phyloP scores from a whole-genome alignment of 345 rosid genomes.

The Populus euphratica region DNA sequence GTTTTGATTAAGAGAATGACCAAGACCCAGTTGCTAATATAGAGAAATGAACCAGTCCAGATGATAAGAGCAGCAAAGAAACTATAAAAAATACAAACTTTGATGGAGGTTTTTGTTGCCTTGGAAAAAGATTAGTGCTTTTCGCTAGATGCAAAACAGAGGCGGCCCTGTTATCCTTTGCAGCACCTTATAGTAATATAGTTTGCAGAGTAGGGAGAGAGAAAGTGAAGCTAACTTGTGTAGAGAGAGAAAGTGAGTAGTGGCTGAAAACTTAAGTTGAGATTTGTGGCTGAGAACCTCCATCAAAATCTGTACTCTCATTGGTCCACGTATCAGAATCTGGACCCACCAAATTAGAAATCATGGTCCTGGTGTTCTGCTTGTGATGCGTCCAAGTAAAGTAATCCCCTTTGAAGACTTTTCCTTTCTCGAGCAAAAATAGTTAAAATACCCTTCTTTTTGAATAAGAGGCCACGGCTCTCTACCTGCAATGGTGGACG shows the following conservation, averaged over 20 bases:
- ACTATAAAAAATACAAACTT: not conserved
- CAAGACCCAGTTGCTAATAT: slow-evolving; percentile 11
- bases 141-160: not conserved
- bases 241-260: slow-evolving; percentile 12
- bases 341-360: slow-evolving; percentile 7
- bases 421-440: no score
- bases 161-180: slow-evolving; percentile 14
- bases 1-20: not conserved
- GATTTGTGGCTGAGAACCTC: slow-evolving; percentile 41
- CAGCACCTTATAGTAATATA: not conserved
- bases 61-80: not conserved
- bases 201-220: not conserved
- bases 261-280: slow-evolving; percentile 37
- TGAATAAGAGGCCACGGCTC: no score
- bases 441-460: no score
- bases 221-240: not conserved
- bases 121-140: not conserved
- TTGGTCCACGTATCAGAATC: slow-evolving; percentile 24
- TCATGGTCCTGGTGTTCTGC: not conserved
- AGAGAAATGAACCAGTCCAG: slow-evolving; percentile 8
- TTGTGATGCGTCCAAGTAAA: not conserved
- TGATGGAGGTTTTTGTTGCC: not conserved
- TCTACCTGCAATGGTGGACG: not conserved
- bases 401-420: not conserved
- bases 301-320: slow-evolving; percentile 39